These are phyloP conservation scores for Wallacemonas sp. DNA, from an alignment of 208 protist species.

Conservation along the genomic window DNA sequence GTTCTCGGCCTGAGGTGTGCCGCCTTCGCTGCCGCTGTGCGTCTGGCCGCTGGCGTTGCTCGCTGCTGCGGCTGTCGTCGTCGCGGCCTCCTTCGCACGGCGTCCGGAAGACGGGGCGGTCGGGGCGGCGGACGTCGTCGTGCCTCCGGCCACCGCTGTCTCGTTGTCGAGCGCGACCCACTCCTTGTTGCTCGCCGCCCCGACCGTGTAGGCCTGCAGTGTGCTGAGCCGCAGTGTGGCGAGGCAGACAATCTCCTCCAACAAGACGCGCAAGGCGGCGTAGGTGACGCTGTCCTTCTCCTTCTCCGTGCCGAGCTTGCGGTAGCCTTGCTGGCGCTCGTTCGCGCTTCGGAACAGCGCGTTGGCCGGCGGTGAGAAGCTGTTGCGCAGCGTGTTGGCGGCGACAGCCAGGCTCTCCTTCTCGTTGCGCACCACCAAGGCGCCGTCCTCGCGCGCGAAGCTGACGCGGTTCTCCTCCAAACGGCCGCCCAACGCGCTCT, in stretches of 20 bases:
- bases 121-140: not conserved
- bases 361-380: constrained; percentile 28
- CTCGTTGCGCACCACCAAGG: constrained; percentile 27
- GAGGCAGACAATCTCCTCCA: constrained; percentile 19
- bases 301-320: constrained; percentile 21
- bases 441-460: constrained; percentile 40
- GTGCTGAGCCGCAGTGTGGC: constrained; percentile 16
- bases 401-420: constrained; percentile 16
- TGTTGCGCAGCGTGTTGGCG: constrained; percentile 36
- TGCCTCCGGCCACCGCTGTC: not conserved
- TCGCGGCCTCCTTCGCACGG: not conserved
- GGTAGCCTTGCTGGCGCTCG: constrained; percentile 35
- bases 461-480: constrained; percentile 42
- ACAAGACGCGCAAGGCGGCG: constrained; percentile 20
- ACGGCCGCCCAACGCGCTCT: constrained; percentile 20
- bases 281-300: constrained; percentile 22
- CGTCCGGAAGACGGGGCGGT: constrained; percentile 1
- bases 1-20: not conserved
- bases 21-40: not conserved
- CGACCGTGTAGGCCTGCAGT: constrained; percentile 15
- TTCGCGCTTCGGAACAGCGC: constrained; percentile 17
- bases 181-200: constrained; percentile 13
- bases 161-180: constrained; percentile 19
- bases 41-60: too few relatives aligned
- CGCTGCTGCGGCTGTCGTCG: constrained; percentile 3